phyloP scores from a whole-genome alignment of 1,139 yeast species.

The Zygoascus hellenicus region DNA sequence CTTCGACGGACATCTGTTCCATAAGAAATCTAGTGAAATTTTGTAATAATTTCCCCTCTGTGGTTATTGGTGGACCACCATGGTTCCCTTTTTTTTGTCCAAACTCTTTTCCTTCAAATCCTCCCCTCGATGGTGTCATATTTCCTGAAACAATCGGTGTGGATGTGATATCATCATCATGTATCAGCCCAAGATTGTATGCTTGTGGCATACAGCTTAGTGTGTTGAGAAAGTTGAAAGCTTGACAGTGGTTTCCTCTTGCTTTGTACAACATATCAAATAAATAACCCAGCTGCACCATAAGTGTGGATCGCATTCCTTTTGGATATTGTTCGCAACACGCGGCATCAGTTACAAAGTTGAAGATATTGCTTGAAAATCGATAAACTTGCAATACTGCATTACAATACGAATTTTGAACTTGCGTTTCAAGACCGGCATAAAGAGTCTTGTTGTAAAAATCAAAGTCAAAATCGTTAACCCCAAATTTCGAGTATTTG shows the following conservation, averaged over 20 bases:
- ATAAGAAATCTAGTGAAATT: conserved; percentile 57
- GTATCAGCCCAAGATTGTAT: conserved; percentile 45
- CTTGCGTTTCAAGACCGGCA: conserved; percentile 87
- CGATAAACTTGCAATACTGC: conserved; percentile 77
- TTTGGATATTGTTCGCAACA: conserved; percentile 14
- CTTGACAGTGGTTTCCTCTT: conserved; percentile 61
- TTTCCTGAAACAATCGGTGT: no score
- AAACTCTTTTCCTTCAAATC: not conserved
- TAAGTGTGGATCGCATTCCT: conserved; percentile 40
- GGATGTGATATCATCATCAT: conserved; percentile 35
- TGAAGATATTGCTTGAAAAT: conserved; percentile 66
- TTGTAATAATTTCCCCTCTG: conserved; percentile 40
- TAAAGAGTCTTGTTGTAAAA: conserved; percentile 68
- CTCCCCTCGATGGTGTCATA: no score
- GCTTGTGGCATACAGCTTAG: conserved; percentile 40
- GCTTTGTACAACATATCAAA: conserved; percentile 90
- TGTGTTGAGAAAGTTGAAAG: conserved; percentile 59
- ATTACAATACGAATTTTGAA: conserved; percentile 76
- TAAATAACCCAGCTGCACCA: conserved; percentile 80
- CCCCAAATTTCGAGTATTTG: conserved; percentile 84
- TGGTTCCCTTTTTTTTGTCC: not conserved
- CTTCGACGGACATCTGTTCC: conserved; percentile 47
- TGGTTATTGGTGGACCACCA: not conserved
- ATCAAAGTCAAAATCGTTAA: conserved; percentile 87
- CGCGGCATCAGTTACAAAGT: conserved; percentile 43